Base-by-base conservation (phyloP, 805 yeast species). In the Yarrowia sp. region DNA sequence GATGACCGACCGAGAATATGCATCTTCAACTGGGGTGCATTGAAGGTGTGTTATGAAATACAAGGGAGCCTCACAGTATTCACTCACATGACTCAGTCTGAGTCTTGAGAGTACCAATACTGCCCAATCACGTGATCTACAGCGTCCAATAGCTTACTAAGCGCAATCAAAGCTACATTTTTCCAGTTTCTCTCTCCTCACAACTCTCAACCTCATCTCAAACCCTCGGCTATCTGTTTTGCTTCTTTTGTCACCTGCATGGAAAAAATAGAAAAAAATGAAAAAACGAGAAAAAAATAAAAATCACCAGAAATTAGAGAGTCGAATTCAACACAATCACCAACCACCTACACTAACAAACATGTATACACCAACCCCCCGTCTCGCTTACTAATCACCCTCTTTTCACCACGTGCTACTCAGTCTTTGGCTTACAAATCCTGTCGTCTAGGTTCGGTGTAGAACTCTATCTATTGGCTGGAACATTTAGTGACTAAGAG, bases 401-500 rank as follows among this genome's bases (percentile, higher is more conserved):
- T 26, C 32, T 26, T 0, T 5, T 5, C 32, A 26, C 32, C 32
- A 46, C 32, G 15, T 16, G 26, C 32, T 26, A 5, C 32, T 26
- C 32, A 26, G 7, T 26, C 32, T 26, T 26, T 26, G 32, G 53
- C 41, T 52, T n/a, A 52, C 56, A 35, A 52, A 52, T 52, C 42
- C 19, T 14, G 4, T 38, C 40, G 40, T 36, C 42, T 16, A 52
- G 16, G 10, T 8, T 14, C 4, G 36, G 10, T 52, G 41, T 26
- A n/a, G 4, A 52, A 52, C 56, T 52, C 56, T 52, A 52, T 52
- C 56, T 52, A 52, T 52, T 52, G 56, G 56, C 56, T 52, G 26
- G 42, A 52, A 50, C 41, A n/a, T 48, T 46, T 46, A 19, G 7
- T 8, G 19, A 42, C 22, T 11, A 5, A 10, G 40, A 38, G 40